These are phyloP conservation scores for Gracilaria caudata DNA, from an alignment of 23 red algal genomes.

Conservation along the genomic window DNA sequence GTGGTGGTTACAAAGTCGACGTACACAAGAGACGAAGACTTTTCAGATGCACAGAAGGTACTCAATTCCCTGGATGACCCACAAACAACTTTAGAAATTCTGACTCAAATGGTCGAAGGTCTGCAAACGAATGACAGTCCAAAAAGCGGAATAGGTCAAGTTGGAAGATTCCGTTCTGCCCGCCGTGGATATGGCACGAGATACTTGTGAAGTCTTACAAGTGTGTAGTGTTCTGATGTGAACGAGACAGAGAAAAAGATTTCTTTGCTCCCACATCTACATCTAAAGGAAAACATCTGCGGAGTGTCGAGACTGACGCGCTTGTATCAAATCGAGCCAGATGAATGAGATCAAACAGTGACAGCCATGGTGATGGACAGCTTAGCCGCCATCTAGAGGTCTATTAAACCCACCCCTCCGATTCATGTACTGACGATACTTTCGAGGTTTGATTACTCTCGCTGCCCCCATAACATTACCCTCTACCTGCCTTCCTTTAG, in stretches of 20 bases:
- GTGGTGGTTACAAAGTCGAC: conserved; percentile 82
- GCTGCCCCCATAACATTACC: conserved; percentile 77
- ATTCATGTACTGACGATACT: conserved; percentile 96
- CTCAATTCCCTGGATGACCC: conserved; percentile 66
- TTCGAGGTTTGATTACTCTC: conserved; percentile 70
- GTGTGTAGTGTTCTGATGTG: not conserved
- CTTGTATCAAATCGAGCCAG: too few relatives aligned
- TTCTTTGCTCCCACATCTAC: not conserved
- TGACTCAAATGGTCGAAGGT: conserved; percentile 52
- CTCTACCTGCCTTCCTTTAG: conserved; percentile 77
- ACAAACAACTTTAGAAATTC: conserved; percentile 27
- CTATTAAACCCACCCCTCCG: conserved; percentile 80
- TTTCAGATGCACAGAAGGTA: conserved; percentile 83
- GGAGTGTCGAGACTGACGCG: too few relatives aligned
- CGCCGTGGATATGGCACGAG: not conserved
- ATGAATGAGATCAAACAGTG: not conserved
- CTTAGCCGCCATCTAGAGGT: conserved; percentile 53
- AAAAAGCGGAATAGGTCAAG: not conserved
- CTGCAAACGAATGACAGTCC: not conserved
- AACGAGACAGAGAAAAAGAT: not conserved
- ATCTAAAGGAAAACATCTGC: too few relatives aligned
- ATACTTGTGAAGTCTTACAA: conserved; percentile 2
- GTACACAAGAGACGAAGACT: conserved; percentile 84
- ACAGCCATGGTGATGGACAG: not conserved
- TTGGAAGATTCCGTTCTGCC: not conserved